phyloP scores from a whole-genome alignment of 352 stramenopile genomes.

The Pythium aphanidermatum region DNA sequence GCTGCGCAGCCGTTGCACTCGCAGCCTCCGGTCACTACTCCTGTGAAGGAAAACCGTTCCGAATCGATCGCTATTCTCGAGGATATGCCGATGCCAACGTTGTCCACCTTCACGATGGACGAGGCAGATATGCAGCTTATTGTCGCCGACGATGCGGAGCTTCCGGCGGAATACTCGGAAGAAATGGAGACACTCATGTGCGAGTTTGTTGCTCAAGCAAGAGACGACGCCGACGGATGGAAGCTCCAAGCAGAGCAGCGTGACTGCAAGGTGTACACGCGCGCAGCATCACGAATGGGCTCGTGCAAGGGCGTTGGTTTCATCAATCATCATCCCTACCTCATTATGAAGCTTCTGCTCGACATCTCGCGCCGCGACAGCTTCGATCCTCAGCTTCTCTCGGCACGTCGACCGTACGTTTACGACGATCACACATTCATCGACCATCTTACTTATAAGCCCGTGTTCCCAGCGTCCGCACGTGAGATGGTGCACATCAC shows the following conservation, averaged over 20 bases:
- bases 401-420: constrained; percentile 41
- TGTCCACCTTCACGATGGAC: constrained; percentile 24
- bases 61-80: constrained; percentile 21
- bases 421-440: constrained; percentile 70
- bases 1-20: constrained; percentile 23
- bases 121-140: constrained; percentile 26
- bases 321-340: constrained; percentile 43
- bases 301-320: constrained; percentile 53
- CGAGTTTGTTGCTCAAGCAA: constrained; percentile 50
- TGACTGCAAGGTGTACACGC: constrained; percentile 51
- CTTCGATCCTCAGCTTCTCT: constrained; percentile 55
- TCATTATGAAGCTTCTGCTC: constrained; percentile 52
- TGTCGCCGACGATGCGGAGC: constrained; percentile 21
- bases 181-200: constrained; percentile 47
- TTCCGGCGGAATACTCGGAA: constrained; percentile 32
- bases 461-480: constrained; percentile 44
- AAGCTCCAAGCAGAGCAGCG: constrained; percentile 52
- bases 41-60: constrained; percentile 2
- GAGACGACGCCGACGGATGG: constrained; percentile 47
- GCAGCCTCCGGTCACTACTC: background rate
- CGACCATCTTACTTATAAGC: constrained; percentile 65
- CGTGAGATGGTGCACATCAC: constrained; percentile 66
- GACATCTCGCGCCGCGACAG: constrained; percentile 35
- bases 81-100: constrained; percentile 22
- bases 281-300: constrained; percentile 31